Base-by-base conservation (phyloP, 208 protist species). In the Leishmania guyanensis region DNA sequence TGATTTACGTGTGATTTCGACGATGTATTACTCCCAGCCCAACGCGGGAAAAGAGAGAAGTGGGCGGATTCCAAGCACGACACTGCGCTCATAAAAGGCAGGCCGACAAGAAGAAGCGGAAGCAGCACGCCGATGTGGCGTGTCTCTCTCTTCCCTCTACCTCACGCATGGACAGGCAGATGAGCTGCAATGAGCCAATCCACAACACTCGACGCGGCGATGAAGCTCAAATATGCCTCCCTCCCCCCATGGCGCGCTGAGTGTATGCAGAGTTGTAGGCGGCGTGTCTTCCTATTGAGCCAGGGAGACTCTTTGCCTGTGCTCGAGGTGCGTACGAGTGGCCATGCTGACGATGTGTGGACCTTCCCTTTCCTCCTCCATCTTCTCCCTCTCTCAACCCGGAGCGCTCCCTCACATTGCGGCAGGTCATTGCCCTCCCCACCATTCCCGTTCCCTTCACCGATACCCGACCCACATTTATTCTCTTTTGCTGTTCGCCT, bases 101-200 rank as follows among this genome's bases (percentile, higher is more conserved):
- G 22, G 6, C 6, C 10, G 22, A 33, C 69, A 48, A 73, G 22
- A 73, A 5, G 69, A 2, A 14, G 9, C 39, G 17, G 36, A 12
- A 8, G 26, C 46, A 12, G 22, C 60, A 73, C 39, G 36, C 3
- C 9, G 36, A 26, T 22, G 66, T 50, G 66, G 9, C 33, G 33
- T 10, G 39, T 36, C 3, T 10, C 17, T 29, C 68, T 73, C 39
- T 73, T 53, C 46, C 48, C 16, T 29, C 20, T 33, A 43, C 3
- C 69, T 33, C 26, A 73, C 69, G 22, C 69, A 50, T 73, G 46
- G 10, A 10, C 69, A 73, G 22, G 69, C 69, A 54, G 69, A 73
- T 51, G 69, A 51, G 69, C 26, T 50, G 8, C 69, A 46, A 10
- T 29, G 33, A n/a, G 33, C 26, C 69, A 33, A 51, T 53, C 9